Base-by-base conservation (phyloP, 768 basidiomycete genomes). In the Hortiboletus campestris region DNA sequence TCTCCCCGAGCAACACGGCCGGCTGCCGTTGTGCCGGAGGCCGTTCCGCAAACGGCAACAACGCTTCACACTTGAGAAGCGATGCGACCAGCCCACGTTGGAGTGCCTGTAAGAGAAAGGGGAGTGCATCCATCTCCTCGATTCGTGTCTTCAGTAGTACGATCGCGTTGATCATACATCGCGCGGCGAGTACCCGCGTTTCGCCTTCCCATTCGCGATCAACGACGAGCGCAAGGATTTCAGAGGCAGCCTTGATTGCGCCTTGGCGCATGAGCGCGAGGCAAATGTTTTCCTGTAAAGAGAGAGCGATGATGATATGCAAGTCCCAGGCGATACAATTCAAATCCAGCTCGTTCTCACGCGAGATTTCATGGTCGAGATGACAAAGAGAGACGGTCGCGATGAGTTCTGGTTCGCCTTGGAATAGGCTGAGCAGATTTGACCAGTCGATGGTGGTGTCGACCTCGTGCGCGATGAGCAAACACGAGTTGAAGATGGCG, bases 251-350 rank as follows among this genome's bases (percentile, higher is more conserved):
- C 46, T 58, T 61, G 50, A 69, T 69, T n/a, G 55, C 44, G 36
- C 65, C 67, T 25, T 63, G 65, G 25, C 45, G 55, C 53, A 69
- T 41, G 25, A 69, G 59, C 6, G 65, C 52, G 22, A 57, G 35
- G 19, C 57, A 52, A 9, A 69, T 63, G 14, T 48, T 36, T 17
- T 57, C 57, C 6, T 36, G 70, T 19, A 63, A 55, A 11, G 65
- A 49, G 25, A 69, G 45, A 5, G 55, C 44, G 16, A 63, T 65
- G 46, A 69, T 29, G 44, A 69, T 65, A 20, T 71, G 69, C 41
- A 65, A 51, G 32, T 71, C 69, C 69, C 67, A 69, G 9, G 62
- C 67, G 8, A 69, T 52, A 19, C 69, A 69, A 31, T 51, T 39
- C 5, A 71, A 13, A 46, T 69, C 69, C 46, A 61, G 46, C 17